phyloP scores from a whole-genome alignment of 2,329 filamentous ascomycete species.

The Penicillium decumbens region DNA sequence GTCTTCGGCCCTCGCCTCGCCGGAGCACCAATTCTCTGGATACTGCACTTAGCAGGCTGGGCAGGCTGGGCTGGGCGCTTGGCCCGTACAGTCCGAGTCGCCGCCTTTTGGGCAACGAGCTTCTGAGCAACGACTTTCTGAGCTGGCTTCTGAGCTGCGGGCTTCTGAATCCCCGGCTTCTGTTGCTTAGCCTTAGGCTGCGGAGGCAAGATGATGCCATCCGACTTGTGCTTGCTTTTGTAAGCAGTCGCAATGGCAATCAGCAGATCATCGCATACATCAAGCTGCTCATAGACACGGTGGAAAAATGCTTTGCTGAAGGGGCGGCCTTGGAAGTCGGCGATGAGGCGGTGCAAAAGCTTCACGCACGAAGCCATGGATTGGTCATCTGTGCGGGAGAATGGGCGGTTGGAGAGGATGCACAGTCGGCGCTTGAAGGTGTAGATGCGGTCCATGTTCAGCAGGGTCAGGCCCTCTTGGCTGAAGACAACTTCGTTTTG shows the following conservation, averaged over 20 bases:
- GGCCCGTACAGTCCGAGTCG: constrained; percentile 24
- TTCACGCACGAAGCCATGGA: constrained; percentile 40
- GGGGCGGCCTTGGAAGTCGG: constrained; percentile 39
- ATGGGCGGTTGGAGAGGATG: constrained; percentile 31
- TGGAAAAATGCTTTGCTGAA: constrained; percentile 44
- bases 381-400: constrained; percentile 27
- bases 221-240: constrained; percentile 31
- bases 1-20: constrained; percentile 36
- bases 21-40: constrained; percentile 8
- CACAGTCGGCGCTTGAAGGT: constrained; percentile 43
- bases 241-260: constrained; percentile 36
- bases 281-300: constrained; percentile 41
- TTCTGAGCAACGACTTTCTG: background rate
- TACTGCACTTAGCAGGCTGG: constrained; percentile 17
- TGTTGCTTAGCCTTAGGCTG: constrained; percentile 12
- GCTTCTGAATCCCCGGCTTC: background rate
- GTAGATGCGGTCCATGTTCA: constrained; percentile 45
- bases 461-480: constrained; percentile 42
- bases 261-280: constrained; percentile 37
- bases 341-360: constrained; percentile 40
- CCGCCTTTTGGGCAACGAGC: constrained; percentile 9
- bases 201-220: constrained; percentile 38
- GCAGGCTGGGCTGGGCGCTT: constrained; percentile 19
- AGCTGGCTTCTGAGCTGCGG: background rate
- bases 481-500: constrained; percentile 45